phyloP scores from a whole-genome alignment of 2,329 filamentous ascomycete genomes.

The Pseudonectria buxi region DNA sequence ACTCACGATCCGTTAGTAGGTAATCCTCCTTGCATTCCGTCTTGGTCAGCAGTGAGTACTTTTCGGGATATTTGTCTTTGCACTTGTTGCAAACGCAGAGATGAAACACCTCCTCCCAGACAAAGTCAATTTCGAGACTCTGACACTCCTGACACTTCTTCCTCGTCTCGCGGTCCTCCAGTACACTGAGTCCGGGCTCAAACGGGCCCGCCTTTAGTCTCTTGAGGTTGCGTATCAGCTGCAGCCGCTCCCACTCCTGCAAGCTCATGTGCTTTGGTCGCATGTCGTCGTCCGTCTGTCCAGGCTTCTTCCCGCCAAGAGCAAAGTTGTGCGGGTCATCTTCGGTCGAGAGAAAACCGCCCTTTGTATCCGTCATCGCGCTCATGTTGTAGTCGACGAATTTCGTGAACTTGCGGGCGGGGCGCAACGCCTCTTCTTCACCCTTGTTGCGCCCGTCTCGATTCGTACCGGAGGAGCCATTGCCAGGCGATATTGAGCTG shows the following conservation, averaged over 20 bases:
- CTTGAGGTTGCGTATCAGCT: slow-evolving; percentile 65
- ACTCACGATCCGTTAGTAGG: slow-evolving; percentile 80
- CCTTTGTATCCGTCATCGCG: slow-evolving; percentile 96
- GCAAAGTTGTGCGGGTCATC: slow-evolving; percentile 88
- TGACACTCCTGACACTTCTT: slow-evolving; percentile 80
- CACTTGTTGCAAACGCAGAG: slow-evolving; percentile 72
- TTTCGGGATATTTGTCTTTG: slow-evolving; percentile 85
- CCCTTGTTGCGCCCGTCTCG: slow-evolving; percentile 58
- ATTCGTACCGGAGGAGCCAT: slow-evolving; percentile 48
- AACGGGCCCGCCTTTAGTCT: slow-evolving; percentile 73
- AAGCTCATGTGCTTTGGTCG: slow-evolving; percentile 85
- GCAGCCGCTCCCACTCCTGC: slow-evolving; percentile 83
- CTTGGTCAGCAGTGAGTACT: slow-evolving; percentile 92
- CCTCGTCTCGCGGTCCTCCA: slow-evolving; percentile 55
- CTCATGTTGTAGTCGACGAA: slow-evolving; percentile 98
- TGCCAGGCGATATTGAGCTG: slow-evolving; percentile 48
- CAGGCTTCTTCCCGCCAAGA: slow-evolving; percentile 41
- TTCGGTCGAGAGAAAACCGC: slow-evolving; percentile 82
- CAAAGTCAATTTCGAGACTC: slow-evolving; percentile 84
- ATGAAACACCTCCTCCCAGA: slow-evolving; percentile 81
- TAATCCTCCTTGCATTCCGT: slow-evolving; percentile 96
- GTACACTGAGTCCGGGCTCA: slow-evolving; percentile 77
- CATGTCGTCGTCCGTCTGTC: slow-evolving; percentile 36
- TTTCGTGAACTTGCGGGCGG: slow-evolving; percentile 82
- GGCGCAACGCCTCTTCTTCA: slow-evolving; percentile 52